phyloP scores from a whole-genome alignment of 2,329 filamentous ascomycete species.

The Diaporthe aspalathi region DNA sequence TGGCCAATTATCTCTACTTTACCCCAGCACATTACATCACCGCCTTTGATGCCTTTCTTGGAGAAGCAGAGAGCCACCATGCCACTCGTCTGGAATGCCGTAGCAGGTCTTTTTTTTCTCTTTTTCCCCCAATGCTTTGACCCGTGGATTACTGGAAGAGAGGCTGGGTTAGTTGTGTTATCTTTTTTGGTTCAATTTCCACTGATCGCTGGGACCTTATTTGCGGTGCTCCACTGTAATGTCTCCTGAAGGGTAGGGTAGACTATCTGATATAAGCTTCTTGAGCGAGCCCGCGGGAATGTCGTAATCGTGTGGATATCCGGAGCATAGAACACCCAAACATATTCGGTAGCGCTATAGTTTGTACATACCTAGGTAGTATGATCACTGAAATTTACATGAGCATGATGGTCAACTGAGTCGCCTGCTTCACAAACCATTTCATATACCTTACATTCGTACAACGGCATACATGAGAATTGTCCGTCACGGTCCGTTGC shows the following conservation, averaged over 20 bases:
- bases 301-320: neutral
- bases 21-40: too few relatives aligned
- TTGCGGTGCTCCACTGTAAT: slow-evolving; percentile 24
- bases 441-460: slow-evolving; percentile 3
- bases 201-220: slow-evolving; percentile 18
- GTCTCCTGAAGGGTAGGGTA: neutral
- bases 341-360: neutral
- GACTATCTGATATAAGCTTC: slow-evolving; percentile 10
- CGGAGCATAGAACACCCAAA: neutral
- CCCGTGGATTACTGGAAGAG: neutral
- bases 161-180: neutral
- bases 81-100: neutral
- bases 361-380: too few relatives aligned
- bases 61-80: neutral
- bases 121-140: neutral
- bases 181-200: slow-evolving; percentile 7
- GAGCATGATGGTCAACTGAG: neutral
- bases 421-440: neutral
- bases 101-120: neutral
- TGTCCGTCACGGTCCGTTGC: neutral
- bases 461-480: neutral
- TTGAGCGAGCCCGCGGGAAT: neutral
- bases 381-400: neutral
- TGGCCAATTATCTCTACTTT: too few relatives aligned
- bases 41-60: too few relatives aligned